Evolutionary conservation across 2,329 filamentous ascomycete genomes (phyloP), one percentile per base, ranked within the genome.

Genomic region (Penicillium thymicola): DNA sequence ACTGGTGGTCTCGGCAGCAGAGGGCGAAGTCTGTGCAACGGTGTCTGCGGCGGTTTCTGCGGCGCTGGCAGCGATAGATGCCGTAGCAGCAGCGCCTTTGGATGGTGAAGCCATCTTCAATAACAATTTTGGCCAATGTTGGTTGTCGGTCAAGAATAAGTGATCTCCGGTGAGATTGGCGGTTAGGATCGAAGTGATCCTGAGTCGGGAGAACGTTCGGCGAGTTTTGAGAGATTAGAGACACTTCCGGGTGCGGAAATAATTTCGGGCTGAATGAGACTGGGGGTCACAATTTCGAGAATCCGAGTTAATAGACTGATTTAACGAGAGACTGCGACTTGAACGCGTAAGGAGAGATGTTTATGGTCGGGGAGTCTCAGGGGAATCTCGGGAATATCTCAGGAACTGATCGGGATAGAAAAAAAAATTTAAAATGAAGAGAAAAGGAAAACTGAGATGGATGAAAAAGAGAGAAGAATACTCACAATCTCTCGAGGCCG

Each of bases 241-340:
- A 51, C 7, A 21, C 45, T 51, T 36, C 46, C 48, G 51, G 45
- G 30, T 49, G 32, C 47, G 42, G 37, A 34, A 43, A 38, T 21
- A n/a, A 38, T 47, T 18, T 38, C 32, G 40, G 18, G 5, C 30
- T 46, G 36, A 25, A 51, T 40, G 3, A 14, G n/a, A 28, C 36
- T n/a, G 27, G 2, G n/a, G 14, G n/a, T 52, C 34, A 45, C 40
- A 27, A 55, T 21, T 28, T 46, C 42, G 28, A 21, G 21, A 54
- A 50, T 54, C 51, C 45, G 18, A 60, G 49, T 46, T 34, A 34
- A 46, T 34, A 30, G 47, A 46, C 41, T 54, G 23, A 23, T 50
- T 50, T 42, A 61, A 58, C 44, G 61, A 63, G 37, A 59, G 61
- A 59, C 50, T 55, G 46, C 53, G 45, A 16, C 37, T 51, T 51